phyloP scores from a whole-genome alignment of 2,329 filamentous ascomycete species.

The Fusarium redolens region DNA sequence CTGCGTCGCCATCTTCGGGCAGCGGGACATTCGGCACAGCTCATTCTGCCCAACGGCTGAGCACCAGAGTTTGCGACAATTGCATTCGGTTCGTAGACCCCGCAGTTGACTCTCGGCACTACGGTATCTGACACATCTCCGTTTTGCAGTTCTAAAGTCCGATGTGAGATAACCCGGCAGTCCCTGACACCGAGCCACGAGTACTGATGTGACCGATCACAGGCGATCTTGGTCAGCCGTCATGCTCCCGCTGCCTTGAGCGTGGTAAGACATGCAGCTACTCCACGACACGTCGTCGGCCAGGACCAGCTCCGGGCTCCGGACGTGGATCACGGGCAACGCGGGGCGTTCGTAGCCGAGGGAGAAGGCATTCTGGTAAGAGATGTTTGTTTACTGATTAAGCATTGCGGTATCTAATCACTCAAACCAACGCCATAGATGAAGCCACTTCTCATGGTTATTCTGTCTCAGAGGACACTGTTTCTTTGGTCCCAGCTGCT shows the following conservation, averaged over 20 bases:
- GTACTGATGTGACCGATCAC: not conserved
- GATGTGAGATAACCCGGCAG: not conserved
- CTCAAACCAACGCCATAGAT: fast-evolving
- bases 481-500: too few relatives aligned
- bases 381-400: fast-evolving
- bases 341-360: not conserved
- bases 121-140: not conserved
- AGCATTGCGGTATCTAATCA: not conserved
- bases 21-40: not conserved
- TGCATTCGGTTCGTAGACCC: not conserved
- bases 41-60: not conserved
- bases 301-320: not conserved
- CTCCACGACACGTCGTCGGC: not conserved
- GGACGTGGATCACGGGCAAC: not conserved
- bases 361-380: not conserved
- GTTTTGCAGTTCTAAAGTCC: not conserved
- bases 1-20: not conserved
- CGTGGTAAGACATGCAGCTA: not conserved
- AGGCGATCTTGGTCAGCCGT: not conserved
- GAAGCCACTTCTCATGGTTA: not conserved
- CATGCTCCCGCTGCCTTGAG: not conserved
- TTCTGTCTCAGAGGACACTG: too few relatives aligned
- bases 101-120: not conserved
- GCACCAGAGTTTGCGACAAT: not conserved
- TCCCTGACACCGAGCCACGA: not conserved